Evolutionary conservation across 352 stramenopile species (phyloP).

Genomic region (Globisporangium orthogonon): DNA sequence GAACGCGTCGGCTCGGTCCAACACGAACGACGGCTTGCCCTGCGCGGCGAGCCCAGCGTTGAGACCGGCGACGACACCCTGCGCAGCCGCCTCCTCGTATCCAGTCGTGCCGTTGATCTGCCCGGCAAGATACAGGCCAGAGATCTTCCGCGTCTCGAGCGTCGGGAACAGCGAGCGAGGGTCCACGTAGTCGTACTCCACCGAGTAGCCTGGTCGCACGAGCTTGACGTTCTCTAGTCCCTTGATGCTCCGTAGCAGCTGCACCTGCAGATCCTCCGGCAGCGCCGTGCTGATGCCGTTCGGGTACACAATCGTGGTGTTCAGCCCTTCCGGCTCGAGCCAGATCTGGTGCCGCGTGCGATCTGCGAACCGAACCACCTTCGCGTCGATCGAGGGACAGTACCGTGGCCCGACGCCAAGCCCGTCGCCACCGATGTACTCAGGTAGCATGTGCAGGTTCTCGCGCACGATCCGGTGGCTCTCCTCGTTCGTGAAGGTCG

Average conservation of each 20-base stretch:
- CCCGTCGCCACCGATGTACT: conserved; percentile 86
- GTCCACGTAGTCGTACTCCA: conserved; percentile 99
- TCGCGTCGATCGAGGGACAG: conserved; percentile 98
- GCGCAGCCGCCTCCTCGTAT: conserved; percentile 98
- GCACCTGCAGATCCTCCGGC: conserved; percentile 92
- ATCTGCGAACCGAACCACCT: conserved; percentile 82
- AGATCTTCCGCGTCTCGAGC: conserved; percentile 93
- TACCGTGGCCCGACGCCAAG: conserved; percentile 85
- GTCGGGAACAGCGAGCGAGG: conserved; percentile 90
- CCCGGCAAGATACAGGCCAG: conserved; percentile 92
- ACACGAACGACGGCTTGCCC: conserved; percentile 70
- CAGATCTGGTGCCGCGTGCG: conserved; percentile 89
- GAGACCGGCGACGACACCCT: conserved; percentile 95
- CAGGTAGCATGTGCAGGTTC: conserved; percentile 91
- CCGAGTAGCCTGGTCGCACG: conserved; percentile 95
- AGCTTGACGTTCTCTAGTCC: conserved; percentile 95
- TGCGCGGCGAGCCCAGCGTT: conserved; percentile 89
- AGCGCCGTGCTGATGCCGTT: conserved; percentile 94
- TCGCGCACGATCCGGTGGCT: conserved; percentile 94
- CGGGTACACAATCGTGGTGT: conserved; percentile 96
- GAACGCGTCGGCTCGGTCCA: conserved; percentile 94
- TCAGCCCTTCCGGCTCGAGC: conserved; percentile 97
- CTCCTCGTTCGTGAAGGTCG: conserved; percentile 95
- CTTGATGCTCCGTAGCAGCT: conserved; percentile 93
- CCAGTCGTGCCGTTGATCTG: conserved; percentile 99